These are phyloP conservation scores for Citrus medica DNA, from an alignment of 345 rosid genomes.

Conservation along the genomic window DNA sequence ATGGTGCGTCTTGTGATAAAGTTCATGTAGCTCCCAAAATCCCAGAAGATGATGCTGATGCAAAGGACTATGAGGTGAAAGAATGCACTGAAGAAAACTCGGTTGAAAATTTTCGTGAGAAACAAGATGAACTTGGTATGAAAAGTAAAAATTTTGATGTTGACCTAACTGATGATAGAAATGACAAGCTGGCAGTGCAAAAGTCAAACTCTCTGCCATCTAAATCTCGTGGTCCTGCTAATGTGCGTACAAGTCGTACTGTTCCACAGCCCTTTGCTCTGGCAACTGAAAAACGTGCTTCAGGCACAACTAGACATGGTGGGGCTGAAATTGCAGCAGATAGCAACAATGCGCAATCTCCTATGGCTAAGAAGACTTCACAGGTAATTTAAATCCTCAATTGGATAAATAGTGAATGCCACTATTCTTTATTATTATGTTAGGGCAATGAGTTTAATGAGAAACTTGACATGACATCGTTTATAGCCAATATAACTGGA, in stretches of 20 bases:
- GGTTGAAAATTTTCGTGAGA: slow-evolving; percentile 31
- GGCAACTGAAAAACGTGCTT: slow-evolving; percentile 51
- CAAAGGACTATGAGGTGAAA: slow-evolving; percentile 56
- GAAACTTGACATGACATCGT: neutral
- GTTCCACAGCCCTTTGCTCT: slow-evolving; percentile 48
- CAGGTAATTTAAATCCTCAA: slow-evolving; percentile 48
- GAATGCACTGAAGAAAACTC: slow-evolving; percentile 43
- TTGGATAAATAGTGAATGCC: neutral
- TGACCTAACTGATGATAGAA: slow-evolving; percentile 20
- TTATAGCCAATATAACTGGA: neutral
- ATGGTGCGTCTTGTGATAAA: slow-evolving; percentile 34
- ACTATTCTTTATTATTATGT: neutral
- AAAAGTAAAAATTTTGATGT: slow-evolving; percentile 35
- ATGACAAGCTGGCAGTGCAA: slow-evolving; percentile 33
- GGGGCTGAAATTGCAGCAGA: slow-evolving; percentile 23
- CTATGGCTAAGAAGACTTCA: slow-evolving; percentile 40
- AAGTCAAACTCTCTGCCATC: slow-evolving; percentile 28
- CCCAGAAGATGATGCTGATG: slow-evolving; percentile 34
- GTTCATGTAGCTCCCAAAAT: slow-evolving; percentile 46
- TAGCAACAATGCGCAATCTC: slow-evolving; percentile 34
- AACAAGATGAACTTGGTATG: slow-evolving; percentile 36
- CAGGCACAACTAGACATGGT: slow-evolving; percentile 18
- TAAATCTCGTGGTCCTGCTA: slow-evolving; percentile 31
- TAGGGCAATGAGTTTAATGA: neutral
- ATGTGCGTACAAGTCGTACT: slow-evolving; percentile 22